Conservation (phyloP, 2,329 filamentous ascomycete genomes). For the Trichoderma hamatum region DNA sequence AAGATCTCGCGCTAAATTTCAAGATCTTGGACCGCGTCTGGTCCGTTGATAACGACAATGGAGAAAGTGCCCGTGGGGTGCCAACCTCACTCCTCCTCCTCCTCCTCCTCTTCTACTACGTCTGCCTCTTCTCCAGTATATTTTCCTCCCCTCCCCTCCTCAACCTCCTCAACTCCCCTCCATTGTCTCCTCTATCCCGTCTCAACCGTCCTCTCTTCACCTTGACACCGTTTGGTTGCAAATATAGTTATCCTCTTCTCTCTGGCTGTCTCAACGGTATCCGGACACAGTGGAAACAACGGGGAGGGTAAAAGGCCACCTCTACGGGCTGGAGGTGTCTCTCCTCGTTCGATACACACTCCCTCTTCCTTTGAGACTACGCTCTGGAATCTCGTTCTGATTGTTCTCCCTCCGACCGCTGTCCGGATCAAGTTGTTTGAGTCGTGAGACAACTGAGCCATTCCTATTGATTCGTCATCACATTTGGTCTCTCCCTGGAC, state of each 20-base stretch:
- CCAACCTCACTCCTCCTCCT: neutral
- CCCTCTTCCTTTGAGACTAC: no score
- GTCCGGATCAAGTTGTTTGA: neutral
- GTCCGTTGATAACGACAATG: neutral
- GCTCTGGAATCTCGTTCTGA: neutral
- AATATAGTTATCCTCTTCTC: neutral
- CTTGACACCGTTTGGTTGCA: neutral
- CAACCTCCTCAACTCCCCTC: no score
- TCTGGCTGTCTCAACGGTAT: neutral
- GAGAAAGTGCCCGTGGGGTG: slow-evolving; percentile 3
- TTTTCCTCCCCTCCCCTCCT: neutral
- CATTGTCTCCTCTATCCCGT: neutral
- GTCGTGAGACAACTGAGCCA: neutral
- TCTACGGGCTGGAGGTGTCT: neutral
- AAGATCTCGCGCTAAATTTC: slow-evolving; percentile 7
- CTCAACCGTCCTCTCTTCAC: neutral
- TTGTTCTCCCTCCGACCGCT: neutral
- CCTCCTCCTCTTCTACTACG: neutral
- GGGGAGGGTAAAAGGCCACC: neutral
- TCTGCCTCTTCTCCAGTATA: neutral
- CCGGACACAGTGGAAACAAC: neutral
- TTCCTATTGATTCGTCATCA: neutral
- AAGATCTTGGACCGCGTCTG: slow-evolving; percentile 13
- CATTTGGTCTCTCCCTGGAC: neutral
- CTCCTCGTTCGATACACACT: no score